phyloP scores from a whole-genome alignment of 2,329 filamentous ascomycete genomes.

The Bipolaris cookei region DNA sequence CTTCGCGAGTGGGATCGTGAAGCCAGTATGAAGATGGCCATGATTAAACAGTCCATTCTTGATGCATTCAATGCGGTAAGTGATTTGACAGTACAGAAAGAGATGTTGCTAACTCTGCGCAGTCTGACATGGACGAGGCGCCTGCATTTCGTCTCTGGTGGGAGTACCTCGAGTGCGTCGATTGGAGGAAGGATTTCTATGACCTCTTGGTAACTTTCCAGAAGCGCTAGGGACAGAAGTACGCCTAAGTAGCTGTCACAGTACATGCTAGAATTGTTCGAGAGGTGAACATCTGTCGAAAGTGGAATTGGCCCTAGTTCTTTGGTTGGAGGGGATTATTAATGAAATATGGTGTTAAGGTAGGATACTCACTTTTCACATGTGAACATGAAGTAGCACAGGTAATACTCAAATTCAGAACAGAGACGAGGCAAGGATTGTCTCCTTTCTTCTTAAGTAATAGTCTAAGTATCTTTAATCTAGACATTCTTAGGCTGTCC shows the following conservation, averaged over 20 bases:
- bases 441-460: neutral
- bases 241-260: neutral
- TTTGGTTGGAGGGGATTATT: neutral
- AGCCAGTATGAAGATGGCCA: constrained; percentile 41
- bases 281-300: too few species aligned
- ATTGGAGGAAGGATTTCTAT: constrained; percentile 53
- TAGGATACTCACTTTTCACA: neutral
- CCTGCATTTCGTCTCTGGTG: constrained; percentile 55
- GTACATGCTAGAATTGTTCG: neutral
- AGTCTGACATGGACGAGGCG: constrained; percentile 50
- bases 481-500: neutral
- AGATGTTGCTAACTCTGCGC: constrained; percentile 4
- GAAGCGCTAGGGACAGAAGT: constrained; percentile 14
- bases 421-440: too few species aligned
- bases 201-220: constrained; percentile 45
- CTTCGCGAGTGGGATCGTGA: constrained; percentile 52
- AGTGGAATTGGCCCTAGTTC: neutral
- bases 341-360: neutral
- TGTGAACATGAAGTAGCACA: neutral
- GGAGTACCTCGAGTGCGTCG: constrained; percentile 56
- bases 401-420: too few species aligned
- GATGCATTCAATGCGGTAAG: constrained; percentile 49
- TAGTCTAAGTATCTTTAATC: neutral
- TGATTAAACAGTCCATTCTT: constrained; percentile 50
- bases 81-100: neutral